phyloP scores from a whole-genome alignment of 2,329 filamentous ascomycete species.

The Scytalidium sp. region DNA sequence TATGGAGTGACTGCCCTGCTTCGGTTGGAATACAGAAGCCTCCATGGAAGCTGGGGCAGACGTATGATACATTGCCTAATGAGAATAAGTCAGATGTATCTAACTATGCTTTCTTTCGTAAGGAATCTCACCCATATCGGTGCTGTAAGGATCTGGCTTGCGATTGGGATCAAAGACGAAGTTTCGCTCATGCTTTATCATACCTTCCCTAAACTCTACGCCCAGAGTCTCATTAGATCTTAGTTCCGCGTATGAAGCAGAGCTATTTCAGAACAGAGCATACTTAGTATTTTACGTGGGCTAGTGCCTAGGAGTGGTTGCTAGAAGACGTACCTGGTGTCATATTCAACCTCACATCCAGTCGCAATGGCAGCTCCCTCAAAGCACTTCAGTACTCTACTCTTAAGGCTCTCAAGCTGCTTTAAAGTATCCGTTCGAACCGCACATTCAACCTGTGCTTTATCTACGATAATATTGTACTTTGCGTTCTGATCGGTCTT shows the following conservation, averaged over 20 bases:
- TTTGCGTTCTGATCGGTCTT: neutral
- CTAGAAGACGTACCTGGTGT: constrained; percentile 21
- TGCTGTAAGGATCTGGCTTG: constrained; percentile 12
- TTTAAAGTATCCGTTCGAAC: constrained; percentile 14
- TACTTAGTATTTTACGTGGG: neutral
- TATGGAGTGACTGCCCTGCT: constrained; percentile 23
- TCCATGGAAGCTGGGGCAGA: constrained; percentile 11
- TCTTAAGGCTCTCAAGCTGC: constrained; percentile 11
- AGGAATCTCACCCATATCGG: constrained; percentile 24
- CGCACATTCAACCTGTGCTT: neutral
- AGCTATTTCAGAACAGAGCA: constrained; percentile 11
- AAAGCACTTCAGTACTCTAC: constrained; percentile 18
- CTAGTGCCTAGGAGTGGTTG: neutral
- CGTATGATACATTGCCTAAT: constrained; percentile 16
- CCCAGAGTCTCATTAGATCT: constrained; percentile 15
- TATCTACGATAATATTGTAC: neutral
- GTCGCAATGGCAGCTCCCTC: constrained; percentile 21
- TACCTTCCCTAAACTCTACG: constrained; percentile 12
- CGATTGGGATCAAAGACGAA: constrained; percentile 8
- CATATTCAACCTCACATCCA: constrained; percentile 21
- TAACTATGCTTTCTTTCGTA: neutral
- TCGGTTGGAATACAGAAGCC: constrained; percentile 8
- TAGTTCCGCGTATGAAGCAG: constrained; percentile 16
- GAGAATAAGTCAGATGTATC: neutral
- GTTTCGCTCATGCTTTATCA: constrained; percentile 9